Percentiles rank a stretch among this genome's conserved stretches.
Evolutionary conservation across 768 basidiomycete species (phyloP).

Genomic region (Tylopilus felleus): DNA sequence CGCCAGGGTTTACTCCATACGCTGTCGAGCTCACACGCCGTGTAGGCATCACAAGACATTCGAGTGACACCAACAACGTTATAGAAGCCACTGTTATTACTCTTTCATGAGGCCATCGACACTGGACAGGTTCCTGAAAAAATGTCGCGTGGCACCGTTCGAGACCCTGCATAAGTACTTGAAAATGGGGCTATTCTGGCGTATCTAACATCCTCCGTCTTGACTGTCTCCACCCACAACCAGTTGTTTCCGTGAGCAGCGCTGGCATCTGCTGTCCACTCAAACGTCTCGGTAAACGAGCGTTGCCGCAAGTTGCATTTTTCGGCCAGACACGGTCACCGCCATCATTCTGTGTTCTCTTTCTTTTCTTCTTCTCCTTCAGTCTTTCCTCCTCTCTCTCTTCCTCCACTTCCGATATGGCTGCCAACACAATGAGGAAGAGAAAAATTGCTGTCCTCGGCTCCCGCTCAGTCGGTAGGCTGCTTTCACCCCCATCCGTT

Average conservation of each 20-base stretch:
- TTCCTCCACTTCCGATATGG: constrained; percentile 22
- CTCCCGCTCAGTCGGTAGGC: constrained; percentile 83
- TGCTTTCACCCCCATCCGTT: background rate
- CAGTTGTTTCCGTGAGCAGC: constrained; percentile 5
- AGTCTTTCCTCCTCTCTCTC: background rate
- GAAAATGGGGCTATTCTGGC: constrained; percentile 6
- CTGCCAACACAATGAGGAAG: constrained; percentile 55
- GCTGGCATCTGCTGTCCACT: constrained; percentile 20
- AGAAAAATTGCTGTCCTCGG: constrained; percentile 88
- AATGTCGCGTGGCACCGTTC: constrained; percentile 21
- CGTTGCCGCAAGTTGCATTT: constrained; percentile 24
- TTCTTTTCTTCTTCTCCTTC: constrained; percentile 12
- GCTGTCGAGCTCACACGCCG: constrained; percentile 12
- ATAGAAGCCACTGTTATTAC: constrained; percentile 27
- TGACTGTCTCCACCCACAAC: background rate
- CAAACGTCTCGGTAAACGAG: constrained; percentile 31
- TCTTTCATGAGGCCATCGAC: constrained; percentile 17
- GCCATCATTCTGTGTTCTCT: constrained; percentile 16
- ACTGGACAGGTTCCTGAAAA: constrained; percentile 18
- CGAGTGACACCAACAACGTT: constrained; percentile 21
- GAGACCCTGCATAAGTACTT: constrained; percentile 32
- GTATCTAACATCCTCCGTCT: constrained; percentile 19
- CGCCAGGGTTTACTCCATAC: constrained; percentile 1
- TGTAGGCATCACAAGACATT: constrained; percentile 24
- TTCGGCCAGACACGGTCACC: constrained; percentile 15